phyloP scores from a whole-genome alignment of 116 monocot species.

The Zostera marina region DNA sequence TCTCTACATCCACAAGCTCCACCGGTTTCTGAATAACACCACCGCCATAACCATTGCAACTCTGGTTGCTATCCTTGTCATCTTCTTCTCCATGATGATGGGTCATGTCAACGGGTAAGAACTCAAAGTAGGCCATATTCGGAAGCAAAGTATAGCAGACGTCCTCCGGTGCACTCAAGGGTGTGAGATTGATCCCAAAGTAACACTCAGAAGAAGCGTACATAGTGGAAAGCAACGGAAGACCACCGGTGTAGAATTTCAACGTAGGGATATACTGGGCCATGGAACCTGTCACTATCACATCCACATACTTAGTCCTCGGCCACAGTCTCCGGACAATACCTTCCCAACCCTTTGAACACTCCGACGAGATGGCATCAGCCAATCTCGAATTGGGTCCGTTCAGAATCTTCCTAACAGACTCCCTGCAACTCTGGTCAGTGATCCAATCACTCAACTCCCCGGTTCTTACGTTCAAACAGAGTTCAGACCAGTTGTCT shows the following conservation, averaged over 20 bases:
- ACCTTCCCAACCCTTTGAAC: conserved; percentile 29
- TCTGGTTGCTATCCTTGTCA: neutral
- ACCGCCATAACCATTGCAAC: neutral
- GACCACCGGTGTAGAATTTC: conserved; percentile 39
- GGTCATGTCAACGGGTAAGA: conserved; percentile 24
- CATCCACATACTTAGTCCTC: conserved; percentile 48
- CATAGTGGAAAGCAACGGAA: conserved; percentile 53
- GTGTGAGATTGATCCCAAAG: conserved; percentile 50
- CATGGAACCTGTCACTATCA: conserved; percentile 58
- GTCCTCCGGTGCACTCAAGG: conserved; percentile 25
- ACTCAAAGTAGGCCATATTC: conserved; percentile 68
- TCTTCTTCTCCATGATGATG: neutral
- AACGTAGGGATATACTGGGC: conserved; percentile 45
- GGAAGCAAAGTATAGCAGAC: conserved; percentile 43
- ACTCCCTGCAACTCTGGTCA: conserved; percentile 15
- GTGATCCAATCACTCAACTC: conserved; percentile 16
- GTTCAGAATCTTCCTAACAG: conserved; percentile 8
- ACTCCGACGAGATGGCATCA: conserved; percentile 18
- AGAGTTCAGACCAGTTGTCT: conserved; percentile 41
- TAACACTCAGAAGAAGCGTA: conserved; percentile 63
- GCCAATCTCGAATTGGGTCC: conserved; percentile 23
- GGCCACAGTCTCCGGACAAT: conserved; percentile 44
- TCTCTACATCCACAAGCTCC: conserved; percentile 39
- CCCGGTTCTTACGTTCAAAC: conserved; percentile 26
- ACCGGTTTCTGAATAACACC: conserved; percentile 4